Evolutionary conservation across 1,139 yeast species (phyloP).

Genomic region (Lodderomyces orthopsilosis): DNA sequence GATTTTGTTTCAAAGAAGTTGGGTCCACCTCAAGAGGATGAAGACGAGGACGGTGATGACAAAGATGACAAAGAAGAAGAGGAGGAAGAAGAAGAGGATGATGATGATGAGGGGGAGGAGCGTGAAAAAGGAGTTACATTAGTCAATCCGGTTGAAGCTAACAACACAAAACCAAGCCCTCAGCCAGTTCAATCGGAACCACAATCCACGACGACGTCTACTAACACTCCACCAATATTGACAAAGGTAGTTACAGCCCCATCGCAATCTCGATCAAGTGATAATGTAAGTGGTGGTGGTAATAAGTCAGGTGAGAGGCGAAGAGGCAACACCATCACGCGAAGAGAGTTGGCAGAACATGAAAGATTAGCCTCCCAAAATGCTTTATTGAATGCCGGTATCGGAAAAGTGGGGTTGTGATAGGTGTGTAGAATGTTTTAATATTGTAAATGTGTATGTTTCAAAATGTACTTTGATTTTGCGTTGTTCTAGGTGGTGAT

Average conservation of each 20-base stretch:
- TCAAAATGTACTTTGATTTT: neutral
- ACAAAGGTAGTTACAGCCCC: neutral
- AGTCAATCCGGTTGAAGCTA: neutral
- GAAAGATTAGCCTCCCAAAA: constrained; percentile 19
- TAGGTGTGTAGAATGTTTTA: neutral
- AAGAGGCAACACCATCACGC: constrained; percentile 13
- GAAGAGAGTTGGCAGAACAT: constrained; percentile 19
- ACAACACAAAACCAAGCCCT: neutral
- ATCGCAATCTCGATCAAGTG: neutral
- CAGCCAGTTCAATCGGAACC: neutral
- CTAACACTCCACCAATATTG: neutral
- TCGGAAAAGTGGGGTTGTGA: constrained; percentile 6
- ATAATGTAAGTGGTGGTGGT: neutral
- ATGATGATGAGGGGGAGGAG: constrained; percentile 9
- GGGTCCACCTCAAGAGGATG: constrained; percentile 23
- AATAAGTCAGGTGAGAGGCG: constrained; percentile 3
- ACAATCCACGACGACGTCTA: neutral
- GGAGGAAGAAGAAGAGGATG: constrained; percentile 14
- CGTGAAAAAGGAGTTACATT: neutral
- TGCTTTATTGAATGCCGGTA: constrained; percentile 19
- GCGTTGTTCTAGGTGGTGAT: too few species aligned
- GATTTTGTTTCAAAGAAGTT: constrained; percentile 26
- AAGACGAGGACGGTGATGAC: constrained; percentile 21
- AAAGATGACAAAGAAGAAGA: constrained; percentile 16
- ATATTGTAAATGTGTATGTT: neutral